phyloP scores from a whole-genome alignment of 2,329 filamentous ascomycete species.

The Colletotrichum musicola region DNA sequence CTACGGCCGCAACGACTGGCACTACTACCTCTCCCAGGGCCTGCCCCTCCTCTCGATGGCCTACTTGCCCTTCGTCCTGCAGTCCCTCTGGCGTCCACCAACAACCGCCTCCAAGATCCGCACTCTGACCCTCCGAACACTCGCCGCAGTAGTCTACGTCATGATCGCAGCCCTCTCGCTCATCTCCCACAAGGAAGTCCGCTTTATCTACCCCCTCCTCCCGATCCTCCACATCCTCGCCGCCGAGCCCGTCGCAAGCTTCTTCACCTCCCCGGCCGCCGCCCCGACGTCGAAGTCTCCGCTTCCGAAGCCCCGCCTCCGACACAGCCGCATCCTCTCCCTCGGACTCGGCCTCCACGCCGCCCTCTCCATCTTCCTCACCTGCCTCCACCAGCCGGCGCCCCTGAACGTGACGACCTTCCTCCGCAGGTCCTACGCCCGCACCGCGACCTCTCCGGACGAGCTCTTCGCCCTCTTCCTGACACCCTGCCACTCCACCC shows the following conservation, averaged over 20 bases:
- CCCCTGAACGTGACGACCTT: constrained; percentile 80
- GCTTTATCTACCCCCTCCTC: constrained; percentile 94
- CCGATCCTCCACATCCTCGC: constrained; percentile 87
- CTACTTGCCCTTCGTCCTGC: constrained; percentile 79
- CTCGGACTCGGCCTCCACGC: constrained; percentile 75
- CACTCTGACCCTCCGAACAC: constrained; percentile 51
- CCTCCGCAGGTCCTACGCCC: constrained; percentile 80
- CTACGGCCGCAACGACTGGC: constrained; percentile 90
- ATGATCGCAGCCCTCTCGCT: constrained; percentile 76
- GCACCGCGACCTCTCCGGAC: constrained; percentile 47
- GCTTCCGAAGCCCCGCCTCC: constrained; percentile 51
- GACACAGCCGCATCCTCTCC: constrained; percentile 69
- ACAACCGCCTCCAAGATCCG: constrained; percentile 48
- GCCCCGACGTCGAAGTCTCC: constrained; percentile 44
- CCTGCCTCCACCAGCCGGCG: constrained; percentile 83
- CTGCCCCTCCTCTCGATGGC: constrained; percentile 89
- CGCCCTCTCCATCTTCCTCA: constrained; percentile 78
- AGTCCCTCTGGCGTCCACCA: constrained; percentile 70
- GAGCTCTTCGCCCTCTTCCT: constrained; percentile 82
- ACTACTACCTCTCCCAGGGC: constrained; percentile 94
- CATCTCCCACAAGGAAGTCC: constrained; percentile 95
- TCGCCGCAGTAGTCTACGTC: constrained; percentile 70
- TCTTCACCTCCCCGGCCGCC: constrained; percentile 66
- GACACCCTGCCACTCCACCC: constrained; percentile 95
- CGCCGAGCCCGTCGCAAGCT: constrained; percentile 73